A percentile compares a stretch with the other conserved stretches of the same genome.
These are phyloP conservation scores for Dicorynia guianensis DNA, from an alignment of 306 rosid species.

Conservation along the genomic window DNA sequence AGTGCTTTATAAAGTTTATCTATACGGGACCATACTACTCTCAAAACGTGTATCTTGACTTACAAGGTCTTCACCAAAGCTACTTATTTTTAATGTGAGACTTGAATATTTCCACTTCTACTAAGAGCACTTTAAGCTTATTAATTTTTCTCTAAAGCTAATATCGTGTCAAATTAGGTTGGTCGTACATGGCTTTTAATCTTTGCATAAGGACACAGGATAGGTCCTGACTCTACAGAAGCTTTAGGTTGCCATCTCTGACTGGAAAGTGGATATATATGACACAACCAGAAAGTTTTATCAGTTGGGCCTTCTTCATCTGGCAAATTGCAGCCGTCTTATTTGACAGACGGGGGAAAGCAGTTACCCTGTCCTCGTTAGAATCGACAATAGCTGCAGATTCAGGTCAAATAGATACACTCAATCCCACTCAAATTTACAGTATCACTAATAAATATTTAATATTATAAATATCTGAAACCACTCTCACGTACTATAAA, in stretches of 20 bases:
- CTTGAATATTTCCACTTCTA: too few species aligned
- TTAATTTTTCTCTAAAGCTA: too few species aligned
- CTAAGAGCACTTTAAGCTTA: too few species aligned
- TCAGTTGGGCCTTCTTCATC: conserved; percentile 20
- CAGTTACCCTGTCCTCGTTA: not conserved
- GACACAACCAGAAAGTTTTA: conserved; percentile 31
- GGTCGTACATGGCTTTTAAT: too few species aligned
- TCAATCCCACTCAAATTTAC: conserved; percentile 34
- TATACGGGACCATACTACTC: too few species aligned
- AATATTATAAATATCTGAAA: not conserved
- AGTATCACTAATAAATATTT: not conserved
- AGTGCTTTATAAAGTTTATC: too few species aligned
- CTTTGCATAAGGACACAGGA: too few species aligned
- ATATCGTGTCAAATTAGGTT: too few species aligned
- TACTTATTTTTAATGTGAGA: too few species aligned
- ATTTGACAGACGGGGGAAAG: conserved; percentile 6
- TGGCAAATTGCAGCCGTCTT: conserved; percentile 34
- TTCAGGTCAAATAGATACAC: conserved; percentile 39
- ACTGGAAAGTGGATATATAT: conserved; percentile 45
- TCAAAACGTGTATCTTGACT: too few species aligned
- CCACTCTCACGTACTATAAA: conserved; percentile 34
- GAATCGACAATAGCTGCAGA: not conserved
- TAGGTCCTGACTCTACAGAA: not conserved
- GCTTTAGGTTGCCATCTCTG: conserved; percentile 3
- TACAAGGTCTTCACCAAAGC: too few species aligned